These are phyloP conservation scores for rapeseed (Brassica napus) DNA, from an alignment of 345 rosid genomes.

Conservation along the genomic window Da-Ae NC_063452.1:61834501-61835000, in stretches of 20 bases:
- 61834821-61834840: conserved; percentile 93
- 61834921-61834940: background rate
- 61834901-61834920: conserved; percentile 20
- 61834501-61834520: conserved; percentile 96
- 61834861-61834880: conserved; percentile 78
- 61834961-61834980: conserved; percentile 5
- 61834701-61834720: conserved; percentile 76
- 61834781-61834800: conserved; percentile 20
- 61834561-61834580: background rate
- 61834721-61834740: conserved; percentile 1
- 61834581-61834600: background rate
- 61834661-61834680: conserved; percentile 60
- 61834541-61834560: background rate
- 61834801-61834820: conserved; percentile 77
- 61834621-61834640: conserved; percentile 87
- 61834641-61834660: conserved; percentile 71
- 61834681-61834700: conserved; percentile 94
- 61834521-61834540: conserved; percentile 90
- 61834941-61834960: background rate
- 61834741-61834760: conserved; percentile 16
- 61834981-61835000: conserved; percentile 2
- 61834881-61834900: conserved; percentile 68
- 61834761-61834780: background rate
- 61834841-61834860: conserved; percentile 89
- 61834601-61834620: conserved; percentile 55